Base-by-base conservation (phyloP, 495 filamentous ascomycete species). In the Lasiosphaeriaceae sp. region DNA sequence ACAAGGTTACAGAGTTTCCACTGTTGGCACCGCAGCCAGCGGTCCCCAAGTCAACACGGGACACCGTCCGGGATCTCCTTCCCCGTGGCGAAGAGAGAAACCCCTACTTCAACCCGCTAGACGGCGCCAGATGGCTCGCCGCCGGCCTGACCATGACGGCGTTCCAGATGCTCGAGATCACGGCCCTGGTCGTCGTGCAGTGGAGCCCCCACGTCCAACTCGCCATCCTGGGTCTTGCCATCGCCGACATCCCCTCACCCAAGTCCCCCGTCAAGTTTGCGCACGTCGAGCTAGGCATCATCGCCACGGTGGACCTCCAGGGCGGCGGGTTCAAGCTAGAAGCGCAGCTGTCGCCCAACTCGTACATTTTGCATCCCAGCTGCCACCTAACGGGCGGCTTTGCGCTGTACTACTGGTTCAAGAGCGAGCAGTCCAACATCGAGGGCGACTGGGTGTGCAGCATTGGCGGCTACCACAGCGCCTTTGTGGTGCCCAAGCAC, bases 311-410 rank as follows among this genome's bases (percentile, higher is more conserved):
- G 3, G 45, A 47, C 45, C 45, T 17, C 4, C 7, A 3, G 19
- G 7, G 21, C 45, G 45, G 45, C 19, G 21, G 7, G 3, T 11
- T 47, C 19, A 12, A 22, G 7, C 3, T 16, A 2, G 9, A 3
- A 2, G 19, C 7, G 11, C 19, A 47, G 45, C 14, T 47, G 11
- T 62, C 67, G 35, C 62, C 71, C 3, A 3, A 3, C 3, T 47
- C 11, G 3, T 22, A 6, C 45, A 22, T 47, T 3, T 17, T 47
- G 3, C 19, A 47, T 19, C 45, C 45, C 11, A 22, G 7, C 3
- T 47, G 45, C 45, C 45, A 16, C 4, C 45, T 47, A 17, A 47
- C 45, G 19, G 45, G 45, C 19, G 19, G 19, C 45, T 47, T 47
- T 19, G 45, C 22, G 45, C 19, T 24, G 3, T 6, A 6, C 19